phyloP scores from a whole-genome alignment of 1,284 basidiomycete species.

The Ceratobasidium sp. region DNA sequence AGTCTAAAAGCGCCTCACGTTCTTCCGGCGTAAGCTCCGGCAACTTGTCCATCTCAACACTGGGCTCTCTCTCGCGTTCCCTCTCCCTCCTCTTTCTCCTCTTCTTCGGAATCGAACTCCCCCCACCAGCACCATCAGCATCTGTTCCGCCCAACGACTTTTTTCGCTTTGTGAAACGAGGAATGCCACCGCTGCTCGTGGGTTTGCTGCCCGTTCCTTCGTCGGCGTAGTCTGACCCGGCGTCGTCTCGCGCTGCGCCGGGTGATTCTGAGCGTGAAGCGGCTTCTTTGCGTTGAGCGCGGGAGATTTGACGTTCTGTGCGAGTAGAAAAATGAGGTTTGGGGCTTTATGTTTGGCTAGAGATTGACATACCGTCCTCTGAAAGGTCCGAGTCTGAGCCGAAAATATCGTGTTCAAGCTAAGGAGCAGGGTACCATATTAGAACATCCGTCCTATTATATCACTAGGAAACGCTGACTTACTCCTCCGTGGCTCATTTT shows the following conservation, averaged over 20 bases:
- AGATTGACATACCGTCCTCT: conserved; percentile 68
- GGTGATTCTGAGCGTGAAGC: conserved; percentile 63
- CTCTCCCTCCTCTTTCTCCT: conserved; percentile 66
- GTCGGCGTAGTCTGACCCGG: conserved; percentile 76
- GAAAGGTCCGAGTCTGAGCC: conserved; percentile 83
- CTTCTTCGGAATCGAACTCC: conserved; percentile 59
- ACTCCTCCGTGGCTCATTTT: conserved; percentile 39
- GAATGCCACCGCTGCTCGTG: conserved; percentile 54
- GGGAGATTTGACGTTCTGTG: conserved; percentile 46
- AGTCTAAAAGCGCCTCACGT: conserved; percentile 64
- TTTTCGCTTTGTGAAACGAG: conserved; percentile 64
- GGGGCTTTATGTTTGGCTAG: neutral
- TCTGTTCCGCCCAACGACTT: conserved; percentile 61
- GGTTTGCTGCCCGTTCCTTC: conserved; percentile 56
- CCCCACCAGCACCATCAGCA: conserved; percentile 62
- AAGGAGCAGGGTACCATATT: neutral
- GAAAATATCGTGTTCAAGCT: conserved; percentile 71
- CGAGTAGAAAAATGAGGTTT: conserved; percentile 42
- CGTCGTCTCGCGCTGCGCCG: conserved; percentile 13
- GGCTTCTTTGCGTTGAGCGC: conserved; percentile 59
- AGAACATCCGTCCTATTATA: neutral
- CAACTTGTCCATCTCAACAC: conserved; percentile 52
- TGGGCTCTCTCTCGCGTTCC: conserved; percentile 64
- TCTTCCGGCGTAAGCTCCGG: conserved; percentile 75
- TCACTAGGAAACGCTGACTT: neutral